These are phyloP conservation scores for Vaccinium myrtillus DNA, from an alignment of 148 eudicot genomes.

Conservation along the genomic window DNA sequence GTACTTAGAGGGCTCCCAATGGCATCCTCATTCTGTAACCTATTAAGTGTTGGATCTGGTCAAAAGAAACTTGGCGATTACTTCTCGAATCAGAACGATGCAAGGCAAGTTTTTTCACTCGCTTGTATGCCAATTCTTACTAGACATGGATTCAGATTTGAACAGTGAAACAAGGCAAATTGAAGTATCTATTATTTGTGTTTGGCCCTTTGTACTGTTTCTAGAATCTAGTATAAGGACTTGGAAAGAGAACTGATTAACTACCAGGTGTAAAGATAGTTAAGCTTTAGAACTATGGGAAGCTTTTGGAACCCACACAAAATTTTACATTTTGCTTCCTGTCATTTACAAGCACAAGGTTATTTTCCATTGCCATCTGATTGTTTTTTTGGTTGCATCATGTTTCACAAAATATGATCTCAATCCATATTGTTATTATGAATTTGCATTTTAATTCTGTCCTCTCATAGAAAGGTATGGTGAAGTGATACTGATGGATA, in stretches of 20 bases:
- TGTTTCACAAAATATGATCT: not conserved
- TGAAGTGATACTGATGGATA: no score
- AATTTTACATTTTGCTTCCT: not conserved
- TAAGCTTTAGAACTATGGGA: not conserved
- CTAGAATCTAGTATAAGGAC: not conserved
- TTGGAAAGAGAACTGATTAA: not conserved
- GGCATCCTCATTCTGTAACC: conserved; percentile 17
- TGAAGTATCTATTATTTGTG: not conserved
- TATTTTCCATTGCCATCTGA: not conserved
- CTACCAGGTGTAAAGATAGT: not conserved
- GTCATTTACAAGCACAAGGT: conserved; percentile 4
- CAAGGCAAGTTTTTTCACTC: not conserved
- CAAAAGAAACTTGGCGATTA: not conserved
- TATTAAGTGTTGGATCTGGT: not conserved
- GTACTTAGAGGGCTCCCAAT: not conserved
- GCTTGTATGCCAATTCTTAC: not conserved
- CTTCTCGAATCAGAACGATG: not conserved
- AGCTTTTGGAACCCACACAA: not conserved
- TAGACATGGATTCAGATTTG: not conserved
- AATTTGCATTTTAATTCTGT: not conserved
- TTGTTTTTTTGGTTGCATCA: not conserved
- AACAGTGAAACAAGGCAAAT: not conserved
- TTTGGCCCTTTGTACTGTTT: not conserved
- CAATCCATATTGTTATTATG: not conserved
- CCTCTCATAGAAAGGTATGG: not conserved